These are phyloP conservation scores for Colletotrichum sp. DNA, from an alignment of 2,329 filamentous ascomycete genomes.

Conservation along the genomic window DNA sequence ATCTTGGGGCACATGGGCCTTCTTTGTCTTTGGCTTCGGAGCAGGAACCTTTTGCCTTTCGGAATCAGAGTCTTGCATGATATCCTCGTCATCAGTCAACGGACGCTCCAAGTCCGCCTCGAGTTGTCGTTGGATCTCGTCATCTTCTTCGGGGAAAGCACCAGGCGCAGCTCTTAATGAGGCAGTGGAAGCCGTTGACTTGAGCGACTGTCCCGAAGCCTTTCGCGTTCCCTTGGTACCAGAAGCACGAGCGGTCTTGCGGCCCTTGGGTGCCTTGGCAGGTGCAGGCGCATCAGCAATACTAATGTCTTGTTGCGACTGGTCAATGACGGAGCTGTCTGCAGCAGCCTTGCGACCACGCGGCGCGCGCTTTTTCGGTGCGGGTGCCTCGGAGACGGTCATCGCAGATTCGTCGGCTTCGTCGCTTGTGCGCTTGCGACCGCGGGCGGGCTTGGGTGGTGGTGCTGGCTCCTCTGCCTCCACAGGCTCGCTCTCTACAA, in stretches of 20 bases:
- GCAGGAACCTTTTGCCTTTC: constrained; percentile 42
- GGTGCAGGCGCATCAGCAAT: constrained; percentile 39
- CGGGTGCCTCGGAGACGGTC: constrained; percentile 50
- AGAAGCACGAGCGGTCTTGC: constrained; percentile 52
- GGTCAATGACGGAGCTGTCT: constrained; percentile 43
- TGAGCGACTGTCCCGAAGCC: constrained; percentile 39
- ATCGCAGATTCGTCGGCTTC: constrained; percentile 56
- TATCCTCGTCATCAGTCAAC: constrained; percentile 58
- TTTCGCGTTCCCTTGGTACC: constrained; percentile 39
- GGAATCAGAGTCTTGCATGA: constrained; percentile 50
- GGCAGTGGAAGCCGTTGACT: constrained; percentile 48
- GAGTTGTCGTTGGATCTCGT: constrained; percentile 70
- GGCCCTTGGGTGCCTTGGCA: constrained; percentile 34
- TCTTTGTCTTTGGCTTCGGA: constrained; percentile 33
- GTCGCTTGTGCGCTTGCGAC: constrained; percentile 69
- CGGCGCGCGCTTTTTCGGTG: constrained; percentile 64
- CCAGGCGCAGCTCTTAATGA: constrained; percentile 41
- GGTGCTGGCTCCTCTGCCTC: constrained; percentile 29
- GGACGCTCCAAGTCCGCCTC: constrained; percentile 68
- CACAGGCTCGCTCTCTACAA: constrained; percentile 25
- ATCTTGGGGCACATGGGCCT: constrained; percentile 30
- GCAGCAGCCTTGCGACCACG: constrained; percentile 52
- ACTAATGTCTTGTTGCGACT: constrained; percentile 41
- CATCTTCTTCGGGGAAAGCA: constrained; percentile 57
- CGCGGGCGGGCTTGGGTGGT: constrained; percentile 49